Conservation (phyloP, 768 basidiomycete genomes). For the Lactarius hatsudake region DNA sequence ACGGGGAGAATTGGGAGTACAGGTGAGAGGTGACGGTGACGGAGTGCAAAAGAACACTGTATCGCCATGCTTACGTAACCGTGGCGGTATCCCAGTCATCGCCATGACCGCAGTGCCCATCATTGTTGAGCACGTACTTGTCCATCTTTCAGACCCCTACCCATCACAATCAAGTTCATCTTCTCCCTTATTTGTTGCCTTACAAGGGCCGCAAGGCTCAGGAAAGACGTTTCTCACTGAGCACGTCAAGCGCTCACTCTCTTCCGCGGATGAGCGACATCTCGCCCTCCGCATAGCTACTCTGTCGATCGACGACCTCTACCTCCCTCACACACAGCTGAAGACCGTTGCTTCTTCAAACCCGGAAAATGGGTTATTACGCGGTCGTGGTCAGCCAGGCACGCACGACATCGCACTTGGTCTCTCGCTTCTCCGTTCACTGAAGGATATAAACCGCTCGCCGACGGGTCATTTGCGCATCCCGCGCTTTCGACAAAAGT, state of each 20-base stretch:
- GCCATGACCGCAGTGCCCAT: conserved; percentile 35
- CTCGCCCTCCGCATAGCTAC: conserved; percentile 52
- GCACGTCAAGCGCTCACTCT: conserved; percentile 43
- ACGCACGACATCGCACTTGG: conserved; percentile 85
- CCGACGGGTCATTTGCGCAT: conserved; percentile 41
- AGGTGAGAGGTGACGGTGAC: not conserved
- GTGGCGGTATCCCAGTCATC: not conserved
- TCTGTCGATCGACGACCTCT: conserved; percentile 83
- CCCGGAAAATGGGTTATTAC: conserved; percentile 62
- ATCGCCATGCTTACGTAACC: conserved; percentile 4
- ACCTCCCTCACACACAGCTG: conserved; percentile 68
- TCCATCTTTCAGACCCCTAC: conserved; percentile 34
- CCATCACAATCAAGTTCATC: conserved; percentile 9
- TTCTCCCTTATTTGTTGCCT: conserved; percentile 73
- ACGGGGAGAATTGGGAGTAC: not conserved
- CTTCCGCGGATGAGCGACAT: conserved; percentile 39
- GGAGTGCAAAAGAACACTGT: not conserved
- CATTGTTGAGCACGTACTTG: conserved; percentile 42
- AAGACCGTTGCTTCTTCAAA: conserved; percentile 50
- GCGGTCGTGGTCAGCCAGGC: conserved; percentile 88
- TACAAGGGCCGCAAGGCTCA: conserved; percentile 94
- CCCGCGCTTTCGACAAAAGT: conserved; percentile 91
- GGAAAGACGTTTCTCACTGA: conserved; percentile 84
- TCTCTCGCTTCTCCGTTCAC: conserved; percentile 43
- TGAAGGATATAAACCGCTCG: conserved; percentile 43